A percentile compares a stretch with the other conserved stretches of the same genome.
Conservation (phyloP, 2,329 filamentous ascomycete species). For the Fusarium sp. region DNA sequence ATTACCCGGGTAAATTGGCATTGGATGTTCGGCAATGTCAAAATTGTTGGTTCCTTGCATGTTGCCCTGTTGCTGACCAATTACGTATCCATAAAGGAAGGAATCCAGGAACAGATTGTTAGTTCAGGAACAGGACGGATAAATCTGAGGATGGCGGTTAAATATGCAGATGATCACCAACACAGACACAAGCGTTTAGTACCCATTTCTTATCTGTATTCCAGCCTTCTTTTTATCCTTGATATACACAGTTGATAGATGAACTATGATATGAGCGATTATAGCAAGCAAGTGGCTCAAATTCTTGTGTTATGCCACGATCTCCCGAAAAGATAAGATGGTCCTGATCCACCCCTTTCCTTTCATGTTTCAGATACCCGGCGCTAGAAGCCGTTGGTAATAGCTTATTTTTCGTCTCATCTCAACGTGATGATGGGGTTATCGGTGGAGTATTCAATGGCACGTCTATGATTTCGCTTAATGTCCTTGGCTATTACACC, state of each 20-base stretch:
- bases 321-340: constrained; percentile 1
- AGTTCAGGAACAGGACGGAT: not conserved
- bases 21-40: constrained; percentile 24
- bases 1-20: not conserved
- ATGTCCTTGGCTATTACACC: not conserved
- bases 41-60: not conserved
- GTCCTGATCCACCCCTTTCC: not conserved
- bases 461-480: not conserved
- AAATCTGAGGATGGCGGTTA: constrained; percentile 2
- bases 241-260: not conserved
- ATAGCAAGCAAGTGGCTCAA: not conserved
- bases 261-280: not conserved
- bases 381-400: constrained; percentile 11
- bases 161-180: constrained; percentile 1
- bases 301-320: not conserved
- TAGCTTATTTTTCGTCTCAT: constrained; percentile 4
- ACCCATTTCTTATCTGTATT: not conserved
- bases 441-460: not conserved
- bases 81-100: not conserved
- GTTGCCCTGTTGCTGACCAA: constrained; percentile 3
- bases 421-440: constrained; percentile 5
- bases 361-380: constrained; percentile 32
- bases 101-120: not conserved
- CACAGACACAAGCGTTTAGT: not conserved
- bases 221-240: not conserved